Conservation (phyloP, 73 alveolate genomes). For the Vitrella brassicaformis region DNA sequence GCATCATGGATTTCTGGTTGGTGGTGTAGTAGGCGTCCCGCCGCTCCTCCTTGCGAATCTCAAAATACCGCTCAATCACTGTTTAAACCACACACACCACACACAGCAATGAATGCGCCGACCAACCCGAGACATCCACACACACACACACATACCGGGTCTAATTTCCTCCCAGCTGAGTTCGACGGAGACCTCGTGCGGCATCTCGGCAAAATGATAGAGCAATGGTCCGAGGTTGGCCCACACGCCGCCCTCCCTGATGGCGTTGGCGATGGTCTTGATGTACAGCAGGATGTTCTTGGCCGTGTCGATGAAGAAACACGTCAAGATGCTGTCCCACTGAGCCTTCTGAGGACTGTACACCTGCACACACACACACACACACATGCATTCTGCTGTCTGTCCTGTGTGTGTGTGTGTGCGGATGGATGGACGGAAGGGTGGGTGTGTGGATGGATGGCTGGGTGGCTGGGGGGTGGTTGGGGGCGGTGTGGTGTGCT, state of each 20-base stretch:
- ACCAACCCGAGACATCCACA: neutral
- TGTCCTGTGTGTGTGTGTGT: too few species aligned
- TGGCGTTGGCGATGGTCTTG: constrained; percentile 68
- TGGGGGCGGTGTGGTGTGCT: too few species aligned
- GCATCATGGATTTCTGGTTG: constrained; percentile 29
- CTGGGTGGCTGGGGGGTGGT: too few species aligned
- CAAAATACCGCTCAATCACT: constrained; percentile 43
- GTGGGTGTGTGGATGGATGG: neutral
- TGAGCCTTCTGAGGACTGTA: neutral
- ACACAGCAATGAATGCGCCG: neutral
- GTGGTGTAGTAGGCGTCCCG: constrained; percentile 48
- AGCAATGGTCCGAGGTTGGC: constrained; percentile 50
- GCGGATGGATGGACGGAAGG: neutral
- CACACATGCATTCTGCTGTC: constrained; percentile 4
- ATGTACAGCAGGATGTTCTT: constrained; percentile 85
- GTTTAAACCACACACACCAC: neutral
- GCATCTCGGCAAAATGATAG: constrained; percentile 47
- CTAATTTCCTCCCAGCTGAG: constrained; percentile 54
- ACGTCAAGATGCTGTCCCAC: constrained; percentile 84
- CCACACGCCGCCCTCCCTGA: constrained; percentile 63
- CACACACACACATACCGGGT: neutral
- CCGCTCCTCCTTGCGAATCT: constrained; percentile 41
- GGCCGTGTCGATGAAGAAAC: constrained; percentile 92
- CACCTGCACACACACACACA: neutral
- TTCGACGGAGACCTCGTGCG: constrained; percentile 45